Percentiles rank a stretch among this genome's conserved stretches.
These are phyloP conservation scores for Tricholoma sp. DNA, from an alignment of 768 basidiomycete genomes.

Conservation along the genomic window DNA sequence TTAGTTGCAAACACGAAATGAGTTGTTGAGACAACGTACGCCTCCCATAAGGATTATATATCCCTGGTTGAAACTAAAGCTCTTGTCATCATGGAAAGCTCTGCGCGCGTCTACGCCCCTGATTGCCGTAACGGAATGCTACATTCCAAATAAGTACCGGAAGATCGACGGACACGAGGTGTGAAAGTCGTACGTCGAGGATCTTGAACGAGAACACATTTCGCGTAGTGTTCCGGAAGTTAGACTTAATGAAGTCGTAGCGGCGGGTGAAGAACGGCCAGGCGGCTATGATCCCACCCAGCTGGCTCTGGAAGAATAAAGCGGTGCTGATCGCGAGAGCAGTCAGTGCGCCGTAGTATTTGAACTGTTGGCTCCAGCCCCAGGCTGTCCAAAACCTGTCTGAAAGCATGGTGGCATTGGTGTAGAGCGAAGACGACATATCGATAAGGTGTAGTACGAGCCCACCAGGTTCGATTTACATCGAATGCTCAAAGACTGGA, in stretches of 20 bases:
- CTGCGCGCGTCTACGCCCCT: slow-evolving; percentile 27
- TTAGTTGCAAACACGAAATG: background rate
- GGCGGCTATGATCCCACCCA: background rate
- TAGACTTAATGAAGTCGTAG: background rate
- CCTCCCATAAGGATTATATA: slow-evolving; percentile 30
- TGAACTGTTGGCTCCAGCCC: background rate
- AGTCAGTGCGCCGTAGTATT: background rate
- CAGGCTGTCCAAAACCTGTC: background rate
- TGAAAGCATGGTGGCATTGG: background rate
- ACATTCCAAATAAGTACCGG: background rate
- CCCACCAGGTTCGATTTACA: background rate
- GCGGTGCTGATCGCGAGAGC: background rate
- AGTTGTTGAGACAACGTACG: slow-evolving; percentile 10
- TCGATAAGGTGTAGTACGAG: background rate
- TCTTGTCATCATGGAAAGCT: slow-evolving; percentile 26
- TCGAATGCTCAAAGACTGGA: background rate
- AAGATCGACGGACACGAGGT: background rate
- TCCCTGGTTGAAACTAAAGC: slow-evolving; percentile 26
- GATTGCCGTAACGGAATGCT: slow-evolving; percentile 22
- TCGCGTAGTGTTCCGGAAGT: background rate
- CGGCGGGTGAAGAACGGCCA: slow-evolving; percentile 3
- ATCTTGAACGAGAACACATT: background rate
- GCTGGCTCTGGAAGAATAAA: background rate
- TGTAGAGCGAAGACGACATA: background rate
- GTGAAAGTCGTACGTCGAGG: background rate